Conservation (phyloP, 805 yeast genomes). For the Komagataella phaffii region DNA sequence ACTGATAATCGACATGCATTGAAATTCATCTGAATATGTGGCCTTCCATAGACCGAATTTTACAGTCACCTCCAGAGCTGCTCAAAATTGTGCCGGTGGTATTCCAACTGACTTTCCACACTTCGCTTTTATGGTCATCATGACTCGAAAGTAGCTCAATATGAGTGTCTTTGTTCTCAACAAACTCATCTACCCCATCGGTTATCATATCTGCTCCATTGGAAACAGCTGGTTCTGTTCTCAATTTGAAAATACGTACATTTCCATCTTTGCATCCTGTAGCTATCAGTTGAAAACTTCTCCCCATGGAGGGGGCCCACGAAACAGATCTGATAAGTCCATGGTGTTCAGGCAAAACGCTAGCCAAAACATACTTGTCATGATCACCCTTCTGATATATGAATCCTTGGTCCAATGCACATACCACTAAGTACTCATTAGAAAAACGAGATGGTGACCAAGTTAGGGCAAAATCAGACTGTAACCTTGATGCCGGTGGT, state of each 20-base stretch:
- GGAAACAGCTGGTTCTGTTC: constrained; percentile 22
- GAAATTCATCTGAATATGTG: constrained; percentile 72
- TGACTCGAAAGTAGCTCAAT: constrained; percentile 55
- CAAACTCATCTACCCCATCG: background rate
- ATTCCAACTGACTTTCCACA: constrained; percentile 96
- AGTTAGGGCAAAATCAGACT: constrained; percentile 71
- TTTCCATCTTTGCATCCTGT: constrained; percentile 94
- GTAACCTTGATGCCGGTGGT: constrained; percentile 71
- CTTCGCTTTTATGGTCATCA: constrained; percentile 74
- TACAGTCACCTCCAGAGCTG: constrained; percentile 93
- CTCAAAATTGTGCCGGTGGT: constrained; percentile 84
- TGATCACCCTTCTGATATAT: constrained; percentile 42
- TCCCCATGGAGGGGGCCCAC: constrained; percentile 97
- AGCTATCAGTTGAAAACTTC: constrained; percentile 78
- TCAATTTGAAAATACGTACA: constrained; percentile 70
- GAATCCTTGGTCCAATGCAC: constrained; percentile 79
- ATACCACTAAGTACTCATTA: constrained; percentile 67
- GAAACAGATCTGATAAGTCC: constrained; percentile 80
- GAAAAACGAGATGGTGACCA: constrained; percentile 88
- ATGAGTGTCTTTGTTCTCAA: constrained; percentile 10
- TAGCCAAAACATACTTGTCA: constrained; percentile 41
- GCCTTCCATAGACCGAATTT: constrained; percentile 87
- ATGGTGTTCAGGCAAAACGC: constrained; percentile 68
- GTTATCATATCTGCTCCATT: background rate
- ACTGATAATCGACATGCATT: constrained; percentile 71